phyloP scores from a whole-genome alignment of 1,284 basidiomycete genomes.

The Malassezia vespertilionis region DNA sequence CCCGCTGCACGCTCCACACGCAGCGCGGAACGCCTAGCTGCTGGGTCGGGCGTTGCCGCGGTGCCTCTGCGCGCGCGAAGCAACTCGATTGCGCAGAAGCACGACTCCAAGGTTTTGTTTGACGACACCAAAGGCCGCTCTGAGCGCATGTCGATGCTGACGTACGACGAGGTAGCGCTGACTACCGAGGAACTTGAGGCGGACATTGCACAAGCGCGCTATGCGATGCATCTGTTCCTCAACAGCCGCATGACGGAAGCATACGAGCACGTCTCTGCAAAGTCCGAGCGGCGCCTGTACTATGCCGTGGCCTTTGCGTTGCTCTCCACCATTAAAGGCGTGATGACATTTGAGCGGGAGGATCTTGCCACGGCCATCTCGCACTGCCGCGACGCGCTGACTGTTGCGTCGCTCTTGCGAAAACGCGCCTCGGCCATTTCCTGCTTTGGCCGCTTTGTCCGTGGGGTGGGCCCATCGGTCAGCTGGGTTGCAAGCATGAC shows the following conservation, averaged over 20 bases:
- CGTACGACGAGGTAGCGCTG: constrained; percentile 27
- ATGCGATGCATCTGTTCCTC: constrained; percentile 43
- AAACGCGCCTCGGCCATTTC: constrained; percentile 31
- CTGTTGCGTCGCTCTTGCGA: constrained; percentile 35
- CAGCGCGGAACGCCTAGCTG: no score
- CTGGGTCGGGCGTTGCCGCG: background rate
- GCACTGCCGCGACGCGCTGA: constrained; percentile 40
- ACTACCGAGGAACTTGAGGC: constrained; percentile 22
- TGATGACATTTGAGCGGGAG: constrained; percentile 46
- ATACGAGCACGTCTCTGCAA: constrained; percentile 31
- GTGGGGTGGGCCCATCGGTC: constrained; percentile 37
- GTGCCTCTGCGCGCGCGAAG: background rate
- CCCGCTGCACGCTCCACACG: background rate
- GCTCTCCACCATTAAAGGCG: constrained; percentile 45
- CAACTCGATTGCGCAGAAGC: background rate
- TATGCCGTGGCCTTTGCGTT: constrained; percentile 42
- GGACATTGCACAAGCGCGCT: constrained; percentile 30
- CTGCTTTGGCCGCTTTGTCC: constrained; percentile 40
- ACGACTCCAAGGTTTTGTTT: background rate
- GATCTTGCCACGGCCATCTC: constrained; percentile 42
- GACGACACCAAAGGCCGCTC: constrained; percentile 16
- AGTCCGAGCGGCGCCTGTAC: constrained; percentile 38
- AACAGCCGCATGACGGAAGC: constrained; percentile 46
- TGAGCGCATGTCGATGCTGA: constrained; percentile 32
- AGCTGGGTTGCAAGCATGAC: constrained; percentile 33